phyloP scores from a whole-genome alignment of 78 protist species.

The Dictyostelium brefeldianum region DNA sequence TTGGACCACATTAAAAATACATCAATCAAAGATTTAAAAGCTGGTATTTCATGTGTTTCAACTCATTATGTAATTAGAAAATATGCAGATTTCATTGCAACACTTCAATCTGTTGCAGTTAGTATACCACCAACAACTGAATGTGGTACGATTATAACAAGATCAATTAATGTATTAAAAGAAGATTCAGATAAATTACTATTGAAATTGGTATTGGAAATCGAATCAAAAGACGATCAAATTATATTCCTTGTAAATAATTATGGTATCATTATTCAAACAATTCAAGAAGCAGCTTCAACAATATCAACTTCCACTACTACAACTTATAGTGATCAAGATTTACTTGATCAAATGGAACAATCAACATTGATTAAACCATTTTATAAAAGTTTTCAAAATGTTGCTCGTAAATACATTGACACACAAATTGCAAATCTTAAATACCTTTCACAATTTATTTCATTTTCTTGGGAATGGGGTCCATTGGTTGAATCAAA shows the following conservation, averaged over 20 bases:
- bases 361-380: neutral
- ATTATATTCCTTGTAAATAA: conserved; percentile 27
- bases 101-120: neutral
- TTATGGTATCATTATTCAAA: conserved; percentile 11
- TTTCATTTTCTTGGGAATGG: conserved; percentile 42
- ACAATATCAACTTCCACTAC: neutral
- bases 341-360: neutral
- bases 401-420: neutral
- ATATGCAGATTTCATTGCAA: conserved; percentile 24
- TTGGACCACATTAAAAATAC: neutral
- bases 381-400: neutral
- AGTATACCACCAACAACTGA: neutral
- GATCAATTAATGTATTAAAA: neutral
- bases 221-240: conserved; percentile 35
- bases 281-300: neutral
- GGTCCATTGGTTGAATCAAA: conserved; percentile 73
- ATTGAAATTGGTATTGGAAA: neutral
- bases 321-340: neutral
- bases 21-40: conserved; percentile 36
- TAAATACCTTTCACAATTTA: conserved; percentile 23
- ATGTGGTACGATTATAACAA: neutral
- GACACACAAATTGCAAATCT: neutral
- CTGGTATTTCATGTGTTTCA: neutral
- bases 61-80: conserved; percentile 21
- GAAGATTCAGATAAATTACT: neutral